A percentile compares a stretch with the other conserved stretches of the same genome.
These are phyloP conservation scores for Trichoderma reesei DNA, from an alignment of 495 filamentous ascomycete species.

Conservation along the genomic window DNA sequence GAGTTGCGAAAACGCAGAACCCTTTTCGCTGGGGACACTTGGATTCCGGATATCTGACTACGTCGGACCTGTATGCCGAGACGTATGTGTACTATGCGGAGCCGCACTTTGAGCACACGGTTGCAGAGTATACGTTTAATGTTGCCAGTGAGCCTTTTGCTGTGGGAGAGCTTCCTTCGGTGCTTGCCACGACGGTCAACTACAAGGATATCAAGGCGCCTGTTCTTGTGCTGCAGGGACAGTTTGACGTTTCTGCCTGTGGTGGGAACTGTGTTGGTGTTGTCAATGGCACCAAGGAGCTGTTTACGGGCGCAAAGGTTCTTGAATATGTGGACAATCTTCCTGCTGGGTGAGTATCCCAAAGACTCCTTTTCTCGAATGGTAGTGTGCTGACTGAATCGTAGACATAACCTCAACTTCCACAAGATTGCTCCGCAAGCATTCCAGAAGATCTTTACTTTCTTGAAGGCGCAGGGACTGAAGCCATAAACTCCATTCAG, in stretches of 20 bases:
- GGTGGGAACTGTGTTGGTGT: slow-evolving; percentile 21
- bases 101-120: slow-evolving; percentile 18
- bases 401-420: slow-evolving; percentile 21
- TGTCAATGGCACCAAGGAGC: slow-evolving; percentile 13
- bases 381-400: not conserved
- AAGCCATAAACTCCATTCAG: not conserved
- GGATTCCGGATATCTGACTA: slow-evolving; percentile 17
- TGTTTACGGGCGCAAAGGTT: slow-evolving; percentile 15
- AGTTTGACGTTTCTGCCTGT: slow-evolving; percentile 21
- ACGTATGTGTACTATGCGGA: slow-evolving; percentile 18
- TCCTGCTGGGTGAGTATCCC: slow-evolving; percentile 16
- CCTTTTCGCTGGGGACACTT: slow-evolving; percentile 17
- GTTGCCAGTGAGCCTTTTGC: slow-evolving; percentile 21
- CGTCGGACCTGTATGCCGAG: slow-evolving; percentile 17
- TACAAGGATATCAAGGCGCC: slow-evolving; percentile 16
- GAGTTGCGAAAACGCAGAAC: slow-evolving; percentile 16
- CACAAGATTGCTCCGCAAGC: slow-evolving; percentile 20
- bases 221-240: slow-evolving; percentile 19
- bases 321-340: slow-evolving; percentile 18
- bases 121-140: slow-evolving; percentile 19
- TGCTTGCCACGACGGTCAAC: slow-evolving; percentile 15
- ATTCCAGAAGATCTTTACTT: slow-evolving; percentile 15
- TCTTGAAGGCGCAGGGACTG: slow-evolving; percentile 1
- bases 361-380: not conserved
- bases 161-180: slow-evolving; percentile 19